Evolutionary conservation across 768 basidiomycete species (phyloP), one percentile per base, ranked within the genome.

Genomic region (Tricholoma furcatifolium): DNA sequence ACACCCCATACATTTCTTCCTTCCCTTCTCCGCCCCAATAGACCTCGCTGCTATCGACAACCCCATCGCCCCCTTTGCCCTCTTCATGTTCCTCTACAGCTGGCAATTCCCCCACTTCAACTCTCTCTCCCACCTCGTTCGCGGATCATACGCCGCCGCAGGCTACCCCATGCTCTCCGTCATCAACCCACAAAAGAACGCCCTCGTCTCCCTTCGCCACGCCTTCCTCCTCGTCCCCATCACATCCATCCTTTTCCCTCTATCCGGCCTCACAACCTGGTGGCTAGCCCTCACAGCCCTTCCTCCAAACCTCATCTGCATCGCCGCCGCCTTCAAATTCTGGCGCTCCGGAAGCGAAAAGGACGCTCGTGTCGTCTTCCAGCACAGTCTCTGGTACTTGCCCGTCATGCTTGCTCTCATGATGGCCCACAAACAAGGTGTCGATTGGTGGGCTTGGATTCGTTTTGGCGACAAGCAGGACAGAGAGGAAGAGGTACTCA

Each of bases 71-170:
- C 87, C 93, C 0, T 70, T 91, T 53, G 83, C 87, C 2, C 74
- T 99, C 2, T 92, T 91, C 72, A 78, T 87, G 70, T 70, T 98
- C 43, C 79, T 97, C 8, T 99, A 86, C 74, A 89, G 88, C 55
- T 99, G 96, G 96, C 97, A 99, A 66, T 98, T 98, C 72, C 95
- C 96, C 32, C 96, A 99, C 68, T 98, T 99, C 75, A 98, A 95
- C 69, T 70, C 93, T 1, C 77, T 99, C n/a, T 86, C 94, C 7
- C 83, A 97, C 69, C 75, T 95, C 45, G 80, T 95, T 8, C 84
- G 95, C 34, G 83, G 80, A 9, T 88, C 88, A 17, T 99, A 99
- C 69, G 92, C 97, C 4, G 85, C 92, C 65, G 92, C 88, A 17
- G 95, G 95, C 15, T 99, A 95, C 67, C 81, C 80, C 47, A 99